Evolutionary conservation across 2,329 filamentous ascomycete genomes (phyloP).

Genomic region (Cercospora sp.): DNA sequence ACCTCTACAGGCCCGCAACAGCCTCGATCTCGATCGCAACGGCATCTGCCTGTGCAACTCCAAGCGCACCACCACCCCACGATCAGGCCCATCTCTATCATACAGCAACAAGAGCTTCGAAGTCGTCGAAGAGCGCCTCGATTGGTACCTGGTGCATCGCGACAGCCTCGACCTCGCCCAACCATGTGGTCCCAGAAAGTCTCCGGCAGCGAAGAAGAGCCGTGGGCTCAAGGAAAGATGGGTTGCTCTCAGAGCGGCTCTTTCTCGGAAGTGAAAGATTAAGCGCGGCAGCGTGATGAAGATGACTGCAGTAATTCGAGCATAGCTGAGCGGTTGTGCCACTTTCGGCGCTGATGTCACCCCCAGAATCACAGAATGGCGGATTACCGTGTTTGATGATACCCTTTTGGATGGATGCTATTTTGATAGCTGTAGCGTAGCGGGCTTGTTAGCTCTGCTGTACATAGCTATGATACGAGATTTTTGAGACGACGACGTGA

Average conservation of each 20-base stretch:
- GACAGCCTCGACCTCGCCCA: neutral
- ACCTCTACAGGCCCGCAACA: neutral
- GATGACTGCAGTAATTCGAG: neutral
- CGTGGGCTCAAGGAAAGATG: neutral
- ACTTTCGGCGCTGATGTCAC: neutral
- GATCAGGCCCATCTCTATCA: neutral
- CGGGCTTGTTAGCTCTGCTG: neutral
- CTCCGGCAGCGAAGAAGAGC: neutral
- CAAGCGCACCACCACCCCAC: neutral
- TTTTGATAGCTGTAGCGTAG: neutral
- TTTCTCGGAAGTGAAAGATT: neutral
- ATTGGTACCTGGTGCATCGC: neutral
- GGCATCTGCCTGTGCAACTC: neutral
- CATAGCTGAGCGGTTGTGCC: neutral
- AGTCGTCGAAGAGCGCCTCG: neutral
- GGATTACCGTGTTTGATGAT: neutral
- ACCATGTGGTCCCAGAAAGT: neutral
- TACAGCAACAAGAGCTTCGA: neutral
- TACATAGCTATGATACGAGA: neutral
- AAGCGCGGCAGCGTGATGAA: neutral
- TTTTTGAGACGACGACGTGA: neutral
- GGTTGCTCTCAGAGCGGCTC: neutral
- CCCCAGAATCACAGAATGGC: neutral
- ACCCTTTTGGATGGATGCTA: neutral
- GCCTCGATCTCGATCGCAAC: conserved; percentile 11